Conservation (phyloP, 1,284 basidiomycete species). For the Puccinia triticina region DNA sequence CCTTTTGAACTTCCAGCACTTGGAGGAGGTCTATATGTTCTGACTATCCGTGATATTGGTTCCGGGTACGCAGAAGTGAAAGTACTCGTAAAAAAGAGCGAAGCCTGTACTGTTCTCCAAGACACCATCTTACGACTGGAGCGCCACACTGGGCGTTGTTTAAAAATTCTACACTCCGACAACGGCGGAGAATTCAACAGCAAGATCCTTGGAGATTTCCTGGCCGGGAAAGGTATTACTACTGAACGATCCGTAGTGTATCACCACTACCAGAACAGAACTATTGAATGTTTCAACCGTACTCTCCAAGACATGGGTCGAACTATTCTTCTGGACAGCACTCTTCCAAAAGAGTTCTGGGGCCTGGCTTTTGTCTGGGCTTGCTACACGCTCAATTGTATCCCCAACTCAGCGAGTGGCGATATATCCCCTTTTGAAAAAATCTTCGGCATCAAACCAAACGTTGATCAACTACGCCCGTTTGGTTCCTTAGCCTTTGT, state of each 20-base stretch:
- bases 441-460: slow-evolving; percentile 1
- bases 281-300: too few relatives aligned
- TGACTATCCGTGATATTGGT: not conserved
- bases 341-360: not conserved
- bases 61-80: not conserved
- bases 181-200: not conserved
- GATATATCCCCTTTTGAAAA: slow-evolving; percentile 16
- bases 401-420: slow-evolving; percentile 11
- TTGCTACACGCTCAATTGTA: slow-evolving; percentile 1
- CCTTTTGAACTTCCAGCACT: not conserved
- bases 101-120: not conserved
- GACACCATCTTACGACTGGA: not conserved
- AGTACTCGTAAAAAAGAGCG: not conserved
- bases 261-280: not conserved
- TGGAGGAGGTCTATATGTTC: not conserved
- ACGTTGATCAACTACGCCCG: not conserved
- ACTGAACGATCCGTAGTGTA: not conserved
- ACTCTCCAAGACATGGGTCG: too few relatives aligned
- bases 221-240: not conserved
- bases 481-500: not conserved
- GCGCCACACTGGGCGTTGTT: not conserved
- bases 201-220: not conserved
- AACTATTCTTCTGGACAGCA: too few relatives aligned
- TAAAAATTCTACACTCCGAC: slow-evolving; percentile 24
- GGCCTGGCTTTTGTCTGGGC: not conserved